Evolutionary conservation across 2,329 filamentous ascomycete species (phyloP), one percentile per base, ranked within the genome.

Genomic region (Stromatinia cepivora): DNA sequence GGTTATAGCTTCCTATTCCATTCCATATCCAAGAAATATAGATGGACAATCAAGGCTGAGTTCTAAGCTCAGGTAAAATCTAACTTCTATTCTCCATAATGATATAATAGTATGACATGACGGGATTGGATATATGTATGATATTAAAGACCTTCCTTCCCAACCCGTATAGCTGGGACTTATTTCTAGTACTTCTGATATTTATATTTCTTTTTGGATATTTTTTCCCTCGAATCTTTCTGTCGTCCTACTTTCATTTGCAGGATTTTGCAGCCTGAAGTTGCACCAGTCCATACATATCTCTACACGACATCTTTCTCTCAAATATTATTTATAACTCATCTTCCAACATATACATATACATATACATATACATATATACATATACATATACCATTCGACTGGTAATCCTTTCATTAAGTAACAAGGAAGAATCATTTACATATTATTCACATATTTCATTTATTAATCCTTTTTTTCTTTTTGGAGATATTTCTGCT

Each of bases 21-120:
- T 48, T 42, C 39, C 13, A 42, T 11, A 34, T 46, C 42, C 17
- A 50, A 36, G 46, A 22, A 20, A 50, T 9, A 10, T 13, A 13
- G 31, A 22, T 50, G 31, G 34, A 63, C 46, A 63, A 52, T 39
- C 46, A 63, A 52, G 59, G 59, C 59, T 52, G 59, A 52, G 59
- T n/a, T 10, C 39, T 45, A 25, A 63, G 59, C 45, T 50, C 59
- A 50, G 46, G 8, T 15, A 39, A 52, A 50, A 25, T 50, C 22
- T 20, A 34, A 34, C 28, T 34, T 63, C 31, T 20, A n/a, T 50
- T 11, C 31, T 36, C 45, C 45, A 25, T 39, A 36, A 50, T 63
- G 45, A n/a, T 34, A 63, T 17, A 62, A 62, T 62, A 34, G 34
- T 39, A 39, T 58, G 56, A 58, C 8, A 52, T 63, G 58, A 52